A percentile compares a stretch with the other conserved stretches of the same genome.
Conservation (phyloP, 148 eudicot genomes). For the Fallopia convolvulus region DNA sequence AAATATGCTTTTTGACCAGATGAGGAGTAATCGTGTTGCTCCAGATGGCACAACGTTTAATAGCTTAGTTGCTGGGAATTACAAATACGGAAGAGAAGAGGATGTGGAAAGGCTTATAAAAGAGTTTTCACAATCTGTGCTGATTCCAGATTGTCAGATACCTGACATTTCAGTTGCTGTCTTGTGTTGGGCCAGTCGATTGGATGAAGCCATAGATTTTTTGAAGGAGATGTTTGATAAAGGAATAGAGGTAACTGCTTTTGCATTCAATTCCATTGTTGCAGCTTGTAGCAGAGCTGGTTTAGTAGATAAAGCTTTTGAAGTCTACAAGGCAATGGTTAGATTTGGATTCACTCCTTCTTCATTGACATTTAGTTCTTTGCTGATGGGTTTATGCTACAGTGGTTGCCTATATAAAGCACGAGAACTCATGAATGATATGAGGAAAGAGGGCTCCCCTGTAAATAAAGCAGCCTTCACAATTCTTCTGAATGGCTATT, state of each 20-base stretch:
- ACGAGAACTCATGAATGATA: conserved; percentile 46
- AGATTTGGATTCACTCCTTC: conserved; percentile 58
- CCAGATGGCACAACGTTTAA: conserved; percentile 83
- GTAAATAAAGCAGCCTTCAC: conserved; percentile 75
- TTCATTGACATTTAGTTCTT: conserved; percentile 66
- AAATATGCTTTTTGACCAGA: conserved; percentile 51
- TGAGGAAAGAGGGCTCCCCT: conserved; percentile 56
- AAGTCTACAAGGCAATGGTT: conserved; percentile 53
- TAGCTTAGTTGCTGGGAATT: conserved; percentile 62
- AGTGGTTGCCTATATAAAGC: conserved; percentile 66
- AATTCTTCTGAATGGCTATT: conserved; percentile 64
- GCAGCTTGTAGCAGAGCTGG: conserved; percentile 68
- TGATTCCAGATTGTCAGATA: conserved; percentile 45
- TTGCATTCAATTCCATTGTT: conserved; percentile 81
- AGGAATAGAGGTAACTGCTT: conserved; percentile 52
- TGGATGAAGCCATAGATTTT: conserved; percentile 56
- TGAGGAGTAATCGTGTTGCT: conserved; percentile 50
- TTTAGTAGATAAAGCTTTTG: conserved; percentile 49
- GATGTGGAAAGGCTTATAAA: conserved; percentile 43
- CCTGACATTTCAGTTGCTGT: conserved; percentile 64
- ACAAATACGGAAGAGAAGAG: conserved; percentile 62
- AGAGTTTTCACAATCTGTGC: conserved; percentile 34
- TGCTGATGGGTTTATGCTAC: conserved; percentile 56
- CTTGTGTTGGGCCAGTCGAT: conserved; percentile 72
- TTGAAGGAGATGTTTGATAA: conserved; percentile 55